These are phyloP conservation scores for Casaregolazyma lundiana DNA, from an alignment of 1,139 yeast species.

Conservation along the genomic window DNA sequence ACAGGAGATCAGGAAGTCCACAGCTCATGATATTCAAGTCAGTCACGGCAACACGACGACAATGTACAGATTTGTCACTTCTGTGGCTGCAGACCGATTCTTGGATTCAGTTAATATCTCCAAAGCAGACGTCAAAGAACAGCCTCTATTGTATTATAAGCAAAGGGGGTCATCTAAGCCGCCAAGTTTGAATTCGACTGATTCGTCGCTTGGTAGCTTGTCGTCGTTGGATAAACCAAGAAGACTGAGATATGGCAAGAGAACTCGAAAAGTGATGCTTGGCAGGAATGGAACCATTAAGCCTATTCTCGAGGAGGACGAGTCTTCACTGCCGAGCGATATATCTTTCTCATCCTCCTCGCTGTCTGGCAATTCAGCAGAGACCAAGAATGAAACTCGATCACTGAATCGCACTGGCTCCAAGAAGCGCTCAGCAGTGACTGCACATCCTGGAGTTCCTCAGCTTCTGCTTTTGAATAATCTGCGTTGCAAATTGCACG, in stretches of 20 bases:
- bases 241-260: background rate
- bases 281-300: background rate
- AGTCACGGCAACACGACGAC: constrained; percentile 23
- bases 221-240: constrained; percentile 15
- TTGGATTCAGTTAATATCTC: constrained; percentile 24
- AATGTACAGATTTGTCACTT: constrained; percentile 28
- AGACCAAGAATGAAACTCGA: background rate
- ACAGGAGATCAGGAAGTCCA: constrained; percentile 24
- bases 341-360: background rate
- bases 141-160: constrained; percentile 20
- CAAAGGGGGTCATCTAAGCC: constrained; percentile 14
- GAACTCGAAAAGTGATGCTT: background rate
- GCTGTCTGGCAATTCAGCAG: background rate
- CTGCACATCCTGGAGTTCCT: constrained; percentile 10
- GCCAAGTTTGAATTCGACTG: constrained; percentile 25
- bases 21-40: constrained; percentile 31
- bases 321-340: background rate
- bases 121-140: constrained; percentile 23
- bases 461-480: constrained; percentile 25
- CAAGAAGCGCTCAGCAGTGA: background rate
- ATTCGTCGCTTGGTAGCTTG: constrained; percentile 23
- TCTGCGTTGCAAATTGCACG: constrained; percentile 23
- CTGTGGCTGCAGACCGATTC: constrained; percentile 26
- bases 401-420: background rate
- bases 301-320: constrained; percentile 10